Evolutionary conservation across 257 asterid genomes (phyloP).

Genomic region (Leonotis leonurus): DNA sequence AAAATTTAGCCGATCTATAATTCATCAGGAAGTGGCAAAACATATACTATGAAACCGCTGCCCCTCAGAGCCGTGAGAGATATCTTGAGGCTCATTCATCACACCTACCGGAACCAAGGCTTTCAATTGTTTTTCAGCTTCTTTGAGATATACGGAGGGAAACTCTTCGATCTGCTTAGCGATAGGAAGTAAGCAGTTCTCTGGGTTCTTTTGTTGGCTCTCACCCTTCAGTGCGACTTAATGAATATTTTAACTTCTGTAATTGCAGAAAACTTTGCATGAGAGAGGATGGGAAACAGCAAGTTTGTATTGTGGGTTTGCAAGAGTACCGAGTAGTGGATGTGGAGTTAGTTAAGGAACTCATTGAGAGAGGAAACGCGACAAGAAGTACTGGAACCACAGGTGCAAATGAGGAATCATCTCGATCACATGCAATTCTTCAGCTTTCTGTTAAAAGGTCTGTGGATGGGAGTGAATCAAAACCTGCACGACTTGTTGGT

Average conservation of each 20-base stretch:
- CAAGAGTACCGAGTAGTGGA: constrained; percentile 57
- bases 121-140: constrained; percentile 86
- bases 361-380: constrained; percentile 87
- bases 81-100: constrained; percentile 86
- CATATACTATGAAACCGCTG: constrained; percentile 95
- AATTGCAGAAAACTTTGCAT: constrained; percentile 76
- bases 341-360: constrained; percentile 72
- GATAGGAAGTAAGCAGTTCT: constrained; percentile 73
- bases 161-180: constrained; percentile 83
- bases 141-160: constrained; percentile 98
- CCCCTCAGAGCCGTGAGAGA: constrained; percentile 93
- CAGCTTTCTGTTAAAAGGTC: constrained; percentile 89
- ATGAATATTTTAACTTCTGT: constrained; percentile 2
- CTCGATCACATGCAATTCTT: constrained; percentile 98
- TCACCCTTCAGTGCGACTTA: background rate
- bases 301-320: constrained; percentile 68
- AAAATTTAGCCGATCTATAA: constrained; percentile 10
- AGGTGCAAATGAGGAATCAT: constrained; percentile 99
- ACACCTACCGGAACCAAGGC: constrained; percentile 93
- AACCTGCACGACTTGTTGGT: constrained; percentile 86
- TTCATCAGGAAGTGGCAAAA: constrained; percentile 90
- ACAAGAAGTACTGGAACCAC: constrained; percentile 97
- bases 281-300: constrained; percentile 95
- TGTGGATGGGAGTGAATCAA: constrained; percentile 77
- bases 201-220: background rate